These are phyloP conservation scores for Solanum chmielewskii DNA, from an alignment of 257 asterid species.

Conservation along the genomic window DNA sequence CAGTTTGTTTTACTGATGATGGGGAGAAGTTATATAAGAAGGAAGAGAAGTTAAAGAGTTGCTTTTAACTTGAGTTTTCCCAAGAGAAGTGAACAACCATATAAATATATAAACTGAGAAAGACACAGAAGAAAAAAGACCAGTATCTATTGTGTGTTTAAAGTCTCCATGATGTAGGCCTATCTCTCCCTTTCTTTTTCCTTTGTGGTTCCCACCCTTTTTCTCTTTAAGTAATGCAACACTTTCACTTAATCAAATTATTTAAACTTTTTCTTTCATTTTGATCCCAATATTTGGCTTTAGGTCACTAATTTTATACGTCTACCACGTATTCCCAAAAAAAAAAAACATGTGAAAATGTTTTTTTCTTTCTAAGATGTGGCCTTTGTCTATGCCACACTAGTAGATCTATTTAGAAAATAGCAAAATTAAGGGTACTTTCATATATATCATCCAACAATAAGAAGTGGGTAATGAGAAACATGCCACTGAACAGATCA, in stretches of 20 bases:
- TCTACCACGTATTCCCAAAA: not conserved
- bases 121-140: conserved; percentile 5
- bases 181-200: conserved; percentile 4
- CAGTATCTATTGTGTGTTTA: not conserved
- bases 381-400: not conserved
- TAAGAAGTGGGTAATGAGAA: conserved; percentile 14
- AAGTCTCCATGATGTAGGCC: conserved; percentile 45
- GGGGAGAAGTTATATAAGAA: not conserved
- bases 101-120: conserved; percentile 39
- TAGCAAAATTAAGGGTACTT: not conserved
- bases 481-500: not conserved
- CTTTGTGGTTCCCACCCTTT: conserved; percentile 52
- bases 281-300: not conserved
- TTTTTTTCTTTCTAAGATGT: not conserved
- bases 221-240: conserved; percentile 32
- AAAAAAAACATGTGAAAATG: not conserved
- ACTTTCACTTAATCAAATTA: conserved; percentile 20
- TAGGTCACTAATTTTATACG: not conserved
- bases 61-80: conserved; percentile 31
- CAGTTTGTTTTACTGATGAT: not conserved
- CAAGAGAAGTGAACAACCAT: conserved; percentile 31
- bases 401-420: not conserved
- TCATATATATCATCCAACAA: conserved; percentile 2
- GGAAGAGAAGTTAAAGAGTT: conserved; percentile 20
- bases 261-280: conserved; percentile 28